Base-by-base conservation (phyloP, 495 filamentous ascomycete species). In the Daldinia grandis region DNA sequence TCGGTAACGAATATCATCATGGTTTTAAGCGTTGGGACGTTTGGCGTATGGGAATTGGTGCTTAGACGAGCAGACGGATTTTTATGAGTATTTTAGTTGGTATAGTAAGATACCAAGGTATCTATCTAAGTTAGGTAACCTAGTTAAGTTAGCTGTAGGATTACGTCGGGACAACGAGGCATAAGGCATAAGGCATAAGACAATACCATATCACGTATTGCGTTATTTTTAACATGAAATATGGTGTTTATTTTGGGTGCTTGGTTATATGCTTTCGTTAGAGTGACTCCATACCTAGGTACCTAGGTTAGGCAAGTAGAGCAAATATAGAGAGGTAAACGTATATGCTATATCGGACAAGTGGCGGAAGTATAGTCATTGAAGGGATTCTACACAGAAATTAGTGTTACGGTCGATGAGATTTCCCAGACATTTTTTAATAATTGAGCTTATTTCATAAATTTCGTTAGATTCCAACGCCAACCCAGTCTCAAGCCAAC, bases 1-100 rank as follows among this genome's bases (percentile, higher is more conserved):
- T 51, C 9, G 50, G 40, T 21, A 51, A 58, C 57, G 49, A 56
- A 56, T 58, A 63, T 5, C 38, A n/a, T 66, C n/a, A n/a, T n/a
- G n/a, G 44, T 2, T 57, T 60, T 38, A 10, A 51, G 35, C n/a
- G 50, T 53, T 30, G 9, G 49, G 15, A 15, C 12, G 49, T 30
- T 65, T 65, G 33, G 25, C 33, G 24, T 24, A 69, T 64, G 66
- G 33, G 37, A 15, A 37, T 24, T 24, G 35, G 21, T 3, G 25
- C 44, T 58, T 53, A 25, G 24, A 30, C n/a, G 44, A 25, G 50
- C 27, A 44, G 55, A 37, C 25, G 19, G 37, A 47, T 58, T 51
- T 51, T 35, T 58, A 69, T 58, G 37, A 56, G 4, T 57, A 57
- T 37, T 31, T 19, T 4, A 31, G 5, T 47, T 64, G 27, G 42